Evolutionary conservation across 805 yeast species (phyloP), one percentile per base, ranked within the genome.

Genomic region (Ogataea pilisensis): DNA sequence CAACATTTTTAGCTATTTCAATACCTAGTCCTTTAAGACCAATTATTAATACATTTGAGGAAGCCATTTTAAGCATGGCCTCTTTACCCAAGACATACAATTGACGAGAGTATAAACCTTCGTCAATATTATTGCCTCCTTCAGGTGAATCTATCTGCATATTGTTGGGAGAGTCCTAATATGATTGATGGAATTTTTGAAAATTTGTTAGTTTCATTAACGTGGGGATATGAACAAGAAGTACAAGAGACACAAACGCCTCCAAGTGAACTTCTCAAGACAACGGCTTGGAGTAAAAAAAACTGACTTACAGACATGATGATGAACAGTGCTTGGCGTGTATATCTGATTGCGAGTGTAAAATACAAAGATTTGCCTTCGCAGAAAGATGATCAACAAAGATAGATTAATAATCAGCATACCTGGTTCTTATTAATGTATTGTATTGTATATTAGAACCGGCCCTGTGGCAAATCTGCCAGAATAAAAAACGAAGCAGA

Each of bases 41-140:
- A 48, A 90, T 78, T 35, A 93, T 73, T 37, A 93, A 75, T n/a
- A 93, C 96, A 54, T 85, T 88, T 20, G 98, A 89, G 50, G 78
- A 74, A 56, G 90, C 96, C 97, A 93, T 86, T 64, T 88, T 86
- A 54, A 90, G 71, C 99, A 93, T 93, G 38, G 99, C 99, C 51
- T 93, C 99, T 56, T 87, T 89, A 47, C 99, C 99, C 50, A 93
- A 68, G 38, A 93, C 99, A 56, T 91, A 88, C 64, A 93, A 77
- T 69, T 93, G 99, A 64, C 99, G 87, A 30, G 98, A 90, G 73
- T 93, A 93, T 52, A 93, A 75, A 43, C 95, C 75, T 72, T 93
- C 99, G 62, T 93, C 99, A 56, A 93, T 91, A 45, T 78, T 74
- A 33, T 50, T 54, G 14, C 14, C 19, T 13, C 45, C 69, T 33